Base-by-base conservation (phyloP, 208 protist species). In the Wallacemonas collosoma region DNA sequence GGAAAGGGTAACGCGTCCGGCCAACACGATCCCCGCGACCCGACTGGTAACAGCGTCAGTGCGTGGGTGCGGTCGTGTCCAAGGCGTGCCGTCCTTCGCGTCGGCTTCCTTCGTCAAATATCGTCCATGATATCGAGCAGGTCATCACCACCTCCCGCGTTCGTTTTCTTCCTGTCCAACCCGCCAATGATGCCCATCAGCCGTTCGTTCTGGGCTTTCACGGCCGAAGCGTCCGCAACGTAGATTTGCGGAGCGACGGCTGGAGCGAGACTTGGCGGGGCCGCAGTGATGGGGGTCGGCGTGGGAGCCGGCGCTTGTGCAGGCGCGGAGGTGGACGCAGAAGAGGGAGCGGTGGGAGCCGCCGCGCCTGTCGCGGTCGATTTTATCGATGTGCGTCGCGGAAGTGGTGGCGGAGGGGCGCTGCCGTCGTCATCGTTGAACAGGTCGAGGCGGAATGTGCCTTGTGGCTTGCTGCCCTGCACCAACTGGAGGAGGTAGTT, bases 121-220 rank as follows among this genome's bases (percentile, higher is more conserved):
- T 95, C 80, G 61, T 96, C 91, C 91, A 96, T 93, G 47, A 96
- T 81, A 64, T 96, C 89, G 7, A 96, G 76, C 64, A 96, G 64
- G 58, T 91, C 75, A 60, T 57, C 62, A 4, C 47, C 76, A 43
- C 38, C 71, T 2, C 51, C 69, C n/a, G 15, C 26, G 53, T 2
- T 6, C 0, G 17, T 51, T 26, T 69, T 47, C 2, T 47, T 26
- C 7, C 3, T 56, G 6, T 77, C 75, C 26, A 96, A 67, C 17
- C 72, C 82, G 12, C 50, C 65, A 55, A 88, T 73, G 53, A 96
- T 88, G 26, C 75, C 74, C 36, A 94, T 57, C 7, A 94, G 72
- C 66, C 79, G 53, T 43, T 77, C 68, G 58, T 94, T 96, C 63
- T 94, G 70, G 40, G 64, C 64, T 54, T 79, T 58, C 41, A 92